Conservation (phyloP, 441 rosid genomes). For the Populus tomentosa region DNA sequence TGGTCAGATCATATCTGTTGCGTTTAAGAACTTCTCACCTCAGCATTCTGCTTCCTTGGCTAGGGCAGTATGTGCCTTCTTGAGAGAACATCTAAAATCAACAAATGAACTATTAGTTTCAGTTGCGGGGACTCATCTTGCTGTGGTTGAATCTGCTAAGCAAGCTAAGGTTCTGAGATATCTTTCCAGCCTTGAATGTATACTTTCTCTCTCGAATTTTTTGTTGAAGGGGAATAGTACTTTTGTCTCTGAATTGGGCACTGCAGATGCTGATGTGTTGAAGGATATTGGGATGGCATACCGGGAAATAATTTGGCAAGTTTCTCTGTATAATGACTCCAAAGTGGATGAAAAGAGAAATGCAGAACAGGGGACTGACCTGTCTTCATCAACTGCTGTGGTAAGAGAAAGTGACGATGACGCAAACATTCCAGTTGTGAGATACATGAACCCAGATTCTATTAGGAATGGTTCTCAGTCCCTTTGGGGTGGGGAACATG, state of each 20-base stretch:
- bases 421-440: slow-evolving; percentile 54
- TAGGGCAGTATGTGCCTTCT: slow-evolving; percentile 67
- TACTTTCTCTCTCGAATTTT: slow-evolving; percentile 71
- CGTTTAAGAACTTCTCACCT: slow-evolving; percentile 90
- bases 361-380: slow-evolving; percentile 51
- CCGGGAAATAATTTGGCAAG: slow-evolving; percentile 80
- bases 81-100: slow-evolving; percentile 69
- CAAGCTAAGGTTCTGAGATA: slow-evolving; percentile 59
- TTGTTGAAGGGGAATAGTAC: slow-evolving; percentile 77
- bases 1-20: slow-evolving; percentile 78
- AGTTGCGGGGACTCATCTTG: slow-evolving; percentile 62
- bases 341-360: slow-evolving; percentile 65
- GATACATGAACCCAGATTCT: slow-evolving; percentile 82
- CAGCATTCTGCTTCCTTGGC: slow-evolving; percentile 90
- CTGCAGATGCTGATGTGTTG: slow-evolving; percentile 90
- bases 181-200: slow-evolving; percentile 78
- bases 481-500: slow-evolving; percentile 80
- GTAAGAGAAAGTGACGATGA: slow-evolving; percentile 90
- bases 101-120: slow-evolving; percentile 56
- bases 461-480: slow-evolving; percentile 69
- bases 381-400: slow-evolving; percentile 55
- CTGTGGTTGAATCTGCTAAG: slow-evolving; percentile 44
- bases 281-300: slow-evolving; percentile 79
- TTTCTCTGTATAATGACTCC: slow-evolving; percentile 67
- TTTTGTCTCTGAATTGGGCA: slow-evolving; percentile 77